Base-by-base conservation (phyloP, 2,329 filamentous ascomycete genomes). In the Zymoseptoria passerinii region DNA sequence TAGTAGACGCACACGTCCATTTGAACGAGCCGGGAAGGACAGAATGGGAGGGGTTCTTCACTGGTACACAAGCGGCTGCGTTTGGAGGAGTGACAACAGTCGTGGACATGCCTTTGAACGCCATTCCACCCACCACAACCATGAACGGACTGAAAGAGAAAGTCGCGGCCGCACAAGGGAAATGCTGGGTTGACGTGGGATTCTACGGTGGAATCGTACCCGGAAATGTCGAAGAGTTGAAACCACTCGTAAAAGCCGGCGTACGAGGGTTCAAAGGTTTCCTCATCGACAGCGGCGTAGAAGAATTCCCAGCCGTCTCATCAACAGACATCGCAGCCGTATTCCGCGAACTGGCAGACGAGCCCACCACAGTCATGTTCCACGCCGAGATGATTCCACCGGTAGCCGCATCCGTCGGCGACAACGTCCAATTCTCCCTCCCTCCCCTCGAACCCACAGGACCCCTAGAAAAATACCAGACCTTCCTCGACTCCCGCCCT, bases 131-230 rank as follows among this genome's bases (percentile, higher is more conserved):
- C 0, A 99, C 94, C 0, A 97, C 92, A 8, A 97, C 92, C 0
- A 81, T 97, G 2, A 78, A 80, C 18, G 90, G 88, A 6, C 82
- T 99, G 65, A 80, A 87, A 61, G 88, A 90, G 77, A 99, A 99
- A 79, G 79, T 96, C 52, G 82, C 83, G 28, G 94, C 94, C 23
- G 90, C 90, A 48, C 75, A 83, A 61, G 90, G 89, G 35, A 88
- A 97, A 76, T 96, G 92, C 76, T 99, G 92, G 92, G 90, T 97
- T 27, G 94, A 97, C 68, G 92, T 97, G n/a, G 94, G 91, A 28
- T 97, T 99, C 75, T 97, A 97, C 71, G 94, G 94, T 27, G 94
- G 94, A 29, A 85, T 97, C 48, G 85, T 99, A 52, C 94, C 94
- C 3, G 94, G 92, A 1, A 99, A 99, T 70, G 83, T 86, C 2